phyloP scores from a whole-genome alignment of 192 early-diverging fungal genomes.

The Entomortierella beljakovae region DNA sequence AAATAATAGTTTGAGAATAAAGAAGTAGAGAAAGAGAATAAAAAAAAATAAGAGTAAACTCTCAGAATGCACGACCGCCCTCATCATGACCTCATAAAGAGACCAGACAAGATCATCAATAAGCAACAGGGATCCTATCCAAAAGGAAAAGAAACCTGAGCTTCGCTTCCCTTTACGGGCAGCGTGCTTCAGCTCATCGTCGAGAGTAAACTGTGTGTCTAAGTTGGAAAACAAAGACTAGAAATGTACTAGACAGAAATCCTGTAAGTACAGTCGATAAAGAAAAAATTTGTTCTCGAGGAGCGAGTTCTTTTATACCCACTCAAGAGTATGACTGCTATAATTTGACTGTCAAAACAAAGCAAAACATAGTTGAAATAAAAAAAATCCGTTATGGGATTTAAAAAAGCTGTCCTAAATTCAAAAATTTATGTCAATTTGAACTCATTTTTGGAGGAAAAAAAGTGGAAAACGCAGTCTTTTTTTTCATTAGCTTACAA shows the following conservation, averaged over 20 bases:
- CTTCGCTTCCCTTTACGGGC: slow-evolving; percentile 58
- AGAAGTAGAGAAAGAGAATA: background rate
- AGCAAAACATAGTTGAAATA: no score
- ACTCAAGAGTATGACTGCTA: background rate
- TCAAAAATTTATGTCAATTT: background rate
- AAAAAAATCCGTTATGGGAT: no score
- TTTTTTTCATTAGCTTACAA: no score
- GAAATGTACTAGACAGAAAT: slow-evolving; percentile 59
- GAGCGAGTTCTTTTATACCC: slow-evolving; percentile 8
- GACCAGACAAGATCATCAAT: slow-evolving; percentile 54
- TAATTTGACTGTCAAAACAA: background rate
- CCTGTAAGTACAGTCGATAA: slow-evolving; percentile 54
- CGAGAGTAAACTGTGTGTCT: slow-evolving; percentile 59
- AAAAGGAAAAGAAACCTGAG: slow-evolving; percentile 20
- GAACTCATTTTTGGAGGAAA: no score
- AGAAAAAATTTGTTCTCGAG: slow-evolving; percentile 16
- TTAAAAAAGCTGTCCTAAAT: background rate
- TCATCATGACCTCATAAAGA: slow-evolving; percentile 8
- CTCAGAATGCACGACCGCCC: slow-evolving; percentile 18
- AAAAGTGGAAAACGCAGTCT: no score
- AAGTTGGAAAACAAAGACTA: slow-evolving; percentile 56
- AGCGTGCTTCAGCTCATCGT: slow-evolving; percentile 56
- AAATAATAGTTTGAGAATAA: no score
- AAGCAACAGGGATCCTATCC: slow-evolving; percentile 23
- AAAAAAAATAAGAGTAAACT: slow-evolving; percentile 8